phyloP scores from a whole-genome alignment of 768 basidiomycete genomes.

The Kwoniella dejecticola region DNA sequence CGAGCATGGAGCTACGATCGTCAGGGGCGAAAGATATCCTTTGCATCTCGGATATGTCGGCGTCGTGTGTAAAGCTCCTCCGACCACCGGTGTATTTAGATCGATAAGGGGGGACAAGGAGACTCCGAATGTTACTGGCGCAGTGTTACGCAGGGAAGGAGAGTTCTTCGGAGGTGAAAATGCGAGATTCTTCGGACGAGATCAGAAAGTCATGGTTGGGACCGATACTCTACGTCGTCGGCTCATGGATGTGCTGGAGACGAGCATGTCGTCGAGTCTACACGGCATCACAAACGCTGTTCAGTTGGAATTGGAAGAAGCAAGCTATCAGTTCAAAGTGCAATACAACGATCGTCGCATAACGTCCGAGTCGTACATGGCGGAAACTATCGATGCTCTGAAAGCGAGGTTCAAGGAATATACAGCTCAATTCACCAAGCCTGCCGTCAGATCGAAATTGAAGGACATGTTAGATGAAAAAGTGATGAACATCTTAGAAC shows the following conservation, averaged over 20 bases:
- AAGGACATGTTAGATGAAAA: constrained; percentile 93
- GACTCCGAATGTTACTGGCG: constrained; percentile 55
- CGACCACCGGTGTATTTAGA: constrained; percentile 37
- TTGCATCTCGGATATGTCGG: constrained; percentile 96
- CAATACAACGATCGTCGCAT: constrained; percentile 83
- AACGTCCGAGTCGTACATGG: constrained; percentile 93
- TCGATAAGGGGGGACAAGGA: constrained; percentile 39
- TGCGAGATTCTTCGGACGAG: constrained; percentile 19
- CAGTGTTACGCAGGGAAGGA: constrained; percentile 61
- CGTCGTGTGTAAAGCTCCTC: constrained; percentile 78
- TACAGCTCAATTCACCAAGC: constrained; percentile 81
- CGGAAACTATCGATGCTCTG: constrained; percentile 90
- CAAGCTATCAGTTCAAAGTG: constrained; percentile 98
- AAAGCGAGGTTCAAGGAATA: constrained; percentile 84
- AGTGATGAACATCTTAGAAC: constrained; percentile 94
- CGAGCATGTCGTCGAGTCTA: constrained; percentile 92
- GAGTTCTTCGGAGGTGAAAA: constrained; percentile 56
- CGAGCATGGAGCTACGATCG: constrained; percentile 75
- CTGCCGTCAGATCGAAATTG: constrained; percentile 81
- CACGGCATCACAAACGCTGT: constrained; percentile 97
- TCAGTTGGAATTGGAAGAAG: constrained; percentile 93
- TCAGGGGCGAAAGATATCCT: constrained; percentile 91
- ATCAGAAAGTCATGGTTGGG: constrained; percentile 72
- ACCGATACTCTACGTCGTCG: constrained; percentile 85
- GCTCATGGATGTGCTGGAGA: constrained; percentile 96